Base-by-base conservation (phyloP, 2,329 filamentous ascomycete genomes). In the Arthrobotrys megalospora region DNA sequence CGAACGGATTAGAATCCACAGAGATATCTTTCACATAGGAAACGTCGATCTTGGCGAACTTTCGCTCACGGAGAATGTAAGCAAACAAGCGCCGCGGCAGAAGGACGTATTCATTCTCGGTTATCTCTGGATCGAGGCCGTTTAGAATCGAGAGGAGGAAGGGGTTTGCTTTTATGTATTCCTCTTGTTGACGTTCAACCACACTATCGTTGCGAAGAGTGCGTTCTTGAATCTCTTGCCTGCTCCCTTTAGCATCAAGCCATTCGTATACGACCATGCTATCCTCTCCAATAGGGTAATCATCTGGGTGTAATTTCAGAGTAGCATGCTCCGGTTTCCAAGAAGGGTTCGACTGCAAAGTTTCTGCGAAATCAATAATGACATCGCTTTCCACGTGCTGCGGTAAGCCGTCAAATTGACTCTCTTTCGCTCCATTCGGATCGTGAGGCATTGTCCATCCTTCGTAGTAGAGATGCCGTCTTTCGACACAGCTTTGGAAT, bases 1-100 rank as follows among this genome's bases (percentile, higher is more conserved):
- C 84, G 53, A 86, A 86, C 0, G 85, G 84, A 6, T 83, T 84
- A 0, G 80, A 79, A 79, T 85, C 83, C 0, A 24, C 32, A 6
- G 52, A 58, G 16, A 58, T 58, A 38, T 58, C 52, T 83, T 81
- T n/a, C 83, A 82, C 38, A 85, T 82, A 0, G 83, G 83, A 80
- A 48, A 83, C 81, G 63, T 86, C 84, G n/a, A 86, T 82, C 2
- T 83, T 82, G 8, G 85, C 34, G 80, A 86, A 86, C 24, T 83
- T 82, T 3, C 85, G 83, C 80, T 86, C 85, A 0, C 85, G 83
- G 0, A 86, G 81, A 0, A 83, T 84, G 24, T 86, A 86, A 0
- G 84, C 84, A 24, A 86, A 86, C 82, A 86, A 83, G 4, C 85
- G 84, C 82, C 84, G 84, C 6, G 85, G 85, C 0, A 86, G 82